Conservation (phyloP, 805 yeast genomes). For the Myxozyma monticola region DNA sequence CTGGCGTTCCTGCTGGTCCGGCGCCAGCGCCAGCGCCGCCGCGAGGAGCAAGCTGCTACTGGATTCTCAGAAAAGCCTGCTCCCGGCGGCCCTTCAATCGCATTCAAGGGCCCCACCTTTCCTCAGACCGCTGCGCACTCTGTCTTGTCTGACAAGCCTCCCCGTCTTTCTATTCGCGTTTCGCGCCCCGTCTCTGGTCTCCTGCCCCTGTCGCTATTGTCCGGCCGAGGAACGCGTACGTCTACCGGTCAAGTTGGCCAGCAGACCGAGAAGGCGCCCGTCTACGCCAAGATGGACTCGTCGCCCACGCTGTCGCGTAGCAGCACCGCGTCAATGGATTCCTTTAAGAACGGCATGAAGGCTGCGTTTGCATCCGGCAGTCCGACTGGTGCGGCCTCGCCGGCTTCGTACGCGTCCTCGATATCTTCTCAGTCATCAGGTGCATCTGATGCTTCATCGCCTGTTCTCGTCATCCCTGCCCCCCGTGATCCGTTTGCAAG, state of each 20-base stretch:
- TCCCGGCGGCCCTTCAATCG: background rate
- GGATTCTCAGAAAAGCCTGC: conserved; percentile 1
- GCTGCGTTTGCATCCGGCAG: too few relatives aligned
- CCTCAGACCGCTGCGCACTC: background rate
- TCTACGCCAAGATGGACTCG: background rate
- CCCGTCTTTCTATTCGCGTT: conserved; percentile 29
- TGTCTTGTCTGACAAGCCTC: conserved; percentile 9
- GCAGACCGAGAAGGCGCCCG: background rate
- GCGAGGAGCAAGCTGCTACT: conserved; percentile 1
- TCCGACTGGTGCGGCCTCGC: conserved; percentile 2
- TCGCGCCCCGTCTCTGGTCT: conserved; percentile 25
- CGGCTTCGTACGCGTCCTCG: conserved; percentile 13
- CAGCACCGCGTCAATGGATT: conserved; percentile 1
- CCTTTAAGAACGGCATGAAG: conserved; percentile 2
- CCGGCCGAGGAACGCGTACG: conserved; percentile 21
- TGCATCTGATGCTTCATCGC: conserved; percentile 4
- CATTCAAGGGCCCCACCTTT: background rate
- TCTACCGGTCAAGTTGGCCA: conserved; percentile 23
- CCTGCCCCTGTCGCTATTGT: conserved; percentile 27
- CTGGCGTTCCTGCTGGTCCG: conserved; percentile 23
- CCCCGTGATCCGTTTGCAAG: conserved; percentile 5
- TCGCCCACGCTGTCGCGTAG: conserved; percentile 1
- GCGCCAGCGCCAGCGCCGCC: conserved; percentile 11
- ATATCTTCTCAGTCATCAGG: conserved; percentile 10
- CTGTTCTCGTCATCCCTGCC: conserved; percentile 14